Conservation (phyloP, 2,329 filamentous ascomycete genomes). For the Hymenoscyphus fructigenus region DNA sequence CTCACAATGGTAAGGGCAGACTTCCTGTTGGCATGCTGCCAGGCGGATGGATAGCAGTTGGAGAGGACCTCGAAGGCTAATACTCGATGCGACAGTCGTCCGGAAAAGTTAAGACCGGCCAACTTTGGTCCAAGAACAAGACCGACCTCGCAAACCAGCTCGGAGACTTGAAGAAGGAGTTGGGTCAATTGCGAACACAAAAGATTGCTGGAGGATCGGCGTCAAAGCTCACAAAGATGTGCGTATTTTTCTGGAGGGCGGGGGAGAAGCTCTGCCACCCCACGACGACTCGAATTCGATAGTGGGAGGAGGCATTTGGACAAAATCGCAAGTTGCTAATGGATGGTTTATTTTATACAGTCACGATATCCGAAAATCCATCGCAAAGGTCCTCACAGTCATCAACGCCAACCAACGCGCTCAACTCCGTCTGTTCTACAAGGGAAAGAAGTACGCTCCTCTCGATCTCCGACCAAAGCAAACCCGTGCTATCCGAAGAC, state of each 20-base stretch:
- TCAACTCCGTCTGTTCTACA: slow-evolving; percentile 98
- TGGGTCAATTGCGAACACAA: slow-evolving; percentile 94
- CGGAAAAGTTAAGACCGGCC: slow-evolving; percentile 85
- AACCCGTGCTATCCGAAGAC: slow-evolving; percentile 96
- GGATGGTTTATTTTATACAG: slow-evolving; percentile 47
- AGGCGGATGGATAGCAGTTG: background rate
- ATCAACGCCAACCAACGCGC: slow-evolving; percentile 99
- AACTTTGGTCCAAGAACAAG: slow-evolving; percentile 99
- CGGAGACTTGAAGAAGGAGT: slow-evolving; percentile 91
- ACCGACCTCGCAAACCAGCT: slow-evolving; percentile 96
- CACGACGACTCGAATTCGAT: background rate
- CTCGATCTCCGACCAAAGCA: slow-evolving; percentile 98
- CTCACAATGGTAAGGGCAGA: slow-evolving; percentile 24
- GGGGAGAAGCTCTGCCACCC: background rate
- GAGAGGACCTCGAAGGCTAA: slow-evolving; percentile 26
- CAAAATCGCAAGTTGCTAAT: slow-evolving; percentile 1
- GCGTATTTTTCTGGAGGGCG: slow-evolving; percentile 43
- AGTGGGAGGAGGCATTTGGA: background rate
- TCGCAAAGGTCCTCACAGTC: slow-evolving; percentile 97
- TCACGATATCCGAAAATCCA: slow-evolving; percentile 99
- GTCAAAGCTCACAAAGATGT: slow-evolving; percentile 98
- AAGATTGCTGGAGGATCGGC: slow-evolving; percentile 92
- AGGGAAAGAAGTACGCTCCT: slow-evolving; percentile 99
- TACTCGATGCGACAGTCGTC: slow-evolving; percentile 50
- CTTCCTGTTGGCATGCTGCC: slow-evolving; percentile 1